Percentiles rank a stretch among this genome's conserved stretches.
These are phyloP conservation scores for Stephanodiscus minutulus DNA, from an alignment of 108 stramenopile species.

Conservation along the genomic window DNA sequence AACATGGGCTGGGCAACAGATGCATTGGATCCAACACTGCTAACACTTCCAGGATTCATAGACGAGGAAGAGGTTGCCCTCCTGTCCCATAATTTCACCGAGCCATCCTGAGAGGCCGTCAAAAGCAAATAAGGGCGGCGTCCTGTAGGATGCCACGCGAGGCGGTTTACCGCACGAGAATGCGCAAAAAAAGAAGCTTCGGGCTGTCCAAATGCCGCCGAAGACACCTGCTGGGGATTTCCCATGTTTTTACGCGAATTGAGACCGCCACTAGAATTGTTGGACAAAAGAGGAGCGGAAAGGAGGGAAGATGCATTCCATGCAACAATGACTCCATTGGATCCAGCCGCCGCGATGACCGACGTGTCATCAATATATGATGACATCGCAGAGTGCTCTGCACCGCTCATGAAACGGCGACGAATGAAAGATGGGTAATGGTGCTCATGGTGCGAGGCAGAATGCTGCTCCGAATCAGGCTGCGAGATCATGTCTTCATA, in stretches of 20 bases:
- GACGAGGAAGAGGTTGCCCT: slow-evolving; percentile 33
- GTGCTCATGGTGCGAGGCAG: background rate
- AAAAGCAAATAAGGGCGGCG: slow-evolving; percentile 63
- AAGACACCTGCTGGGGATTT: slow-evolving; percentile 10
- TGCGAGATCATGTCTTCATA: slow-evolving; percentile 9
- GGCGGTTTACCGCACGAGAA: slow-evolving; percentile 75
- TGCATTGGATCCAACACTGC: slow-evolving; percentile 2
- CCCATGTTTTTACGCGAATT: slow-evolving; percentile 17
- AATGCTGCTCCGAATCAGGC: slow-evolving; percentile 22
- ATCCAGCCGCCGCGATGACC: slow-evolving; percentile 78
- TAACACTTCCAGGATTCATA: background rate
- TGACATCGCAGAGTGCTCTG: slow-evolving; percentile 3
- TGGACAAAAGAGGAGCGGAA: slow-evolving; percentile 18
- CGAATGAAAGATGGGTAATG: slow-evolving; percentile 47
- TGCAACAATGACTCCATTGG: slow-evolving; percentile 81
- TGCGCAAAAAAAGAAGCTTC: slow-evolving; percentile 77
- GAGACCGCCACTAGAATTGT: slow-evolving; percentile 24
- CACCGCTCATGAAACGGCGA: slow-evolving; percentile 10
- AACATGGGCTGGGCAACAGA: slow-evolving; percentile 11
- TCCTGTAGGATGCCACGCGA: slow-evolving; percentile 79
- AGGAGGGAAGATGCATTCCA: slow-evolving; percentile 58
- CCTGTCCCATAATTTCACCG: slow-evolving; percentile 68
- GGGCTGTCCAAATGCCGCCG: slow-evolving; percentile 60
- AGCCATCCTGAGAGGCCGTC: slow-evolving; percentile 72
- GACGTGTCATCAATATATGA: slow-evolving; percentile 44